phyloP scores from a whole-genome alignment of 2,329 filamentous ascomycete genomes.

The Fusarium nelsonii region DNA sequence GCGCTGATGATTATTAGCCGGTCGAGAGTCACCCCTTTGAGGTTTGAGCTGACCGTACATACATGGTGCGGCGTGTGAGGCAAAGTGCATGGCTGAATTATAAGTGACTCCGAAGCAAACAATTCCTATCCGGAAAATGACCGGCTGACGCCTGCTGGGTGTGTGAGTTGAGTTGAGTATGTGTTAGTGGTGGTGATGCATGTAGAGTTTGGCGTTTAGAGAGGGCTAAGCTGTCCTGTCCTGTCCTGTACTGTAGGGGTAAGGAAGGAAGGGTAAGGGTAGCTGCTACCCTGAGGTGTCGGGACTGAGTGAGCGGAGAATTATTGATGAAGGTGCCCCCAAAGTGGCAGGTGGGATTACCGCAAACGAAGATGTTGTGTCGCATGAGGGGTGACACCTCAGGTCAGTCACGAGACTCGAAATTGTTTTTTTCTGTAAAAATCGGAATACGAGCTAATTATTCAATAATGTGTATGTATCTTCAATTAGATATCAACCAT shows the following conservation, averaged over 20 bases:
- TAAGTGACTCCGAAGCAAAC: conserved; percentile 1
- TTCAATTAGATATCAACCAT: neutral
- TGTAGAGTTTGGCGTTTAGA: conserved; percentile 25
- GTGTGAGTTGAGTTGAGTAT: conserved; percentile 10
- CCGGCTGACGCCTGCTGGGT: conserved; percentile 1
- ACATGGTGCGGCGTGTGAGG: conserved; percentile 18
- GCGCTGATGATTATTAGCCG: conserved; percentile 21
- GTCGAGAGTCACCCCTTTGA: conserved; percentile 16
- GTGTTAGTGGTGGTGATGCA: conserved; percentile 21
- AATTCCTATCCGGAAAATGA: conserved; percentile 11
- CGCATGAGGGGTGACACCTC: neutral
- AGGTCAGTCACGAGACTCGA: conserved; percentile 9
- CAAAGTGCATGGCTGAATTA: conserved; percentile 30
- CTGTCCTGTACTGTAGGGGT: neutral
- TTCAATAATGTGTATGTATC: neutral
- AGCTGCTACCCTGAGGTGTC: neutral
- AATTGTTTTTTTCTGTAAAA: neutral
- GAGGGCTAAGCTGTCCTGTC: conserved; percentile 8
- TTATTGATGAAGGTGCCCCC: conserved; percentile 35
- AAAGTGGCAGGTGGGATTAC: conserved; percentile 36
- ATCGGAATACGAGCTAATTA: neutral
- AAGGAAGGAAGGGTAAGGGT: neutral
- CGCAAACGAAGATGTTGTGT: neutral
- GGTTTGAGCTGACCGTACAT: conserved; percentile 19
- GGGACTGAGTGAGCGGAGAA: conserved; percentile 26